Conservation (phyloP, 192 early-diverging fungal genomes). For the Allomyces macrogynus region DNA sequence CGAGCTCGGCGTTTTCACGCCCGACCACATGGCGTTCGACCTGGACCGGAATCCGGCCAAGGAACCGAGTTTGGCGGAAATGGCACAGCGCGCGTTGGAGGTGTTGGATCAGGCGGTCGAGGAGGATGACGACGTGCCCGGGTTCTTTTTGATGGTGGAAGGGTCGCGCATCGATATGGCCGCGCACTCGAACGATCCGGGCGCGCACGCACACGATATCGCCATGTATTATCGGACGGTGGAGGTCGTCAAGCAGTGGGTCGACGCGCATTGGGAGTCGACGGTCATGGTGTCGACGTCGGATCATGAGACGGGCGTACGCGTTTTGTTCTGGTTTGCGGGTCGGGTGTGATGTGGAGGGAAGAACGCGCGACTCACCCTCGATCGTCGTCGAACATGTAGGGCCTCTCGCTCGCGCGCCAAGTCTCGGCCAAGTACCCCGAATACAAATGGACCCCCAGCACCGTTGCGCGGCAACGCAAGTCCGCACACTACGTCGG, state of each 20-base stretch:
- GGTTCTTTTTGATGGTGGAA: slow-evolving; percentile 96
- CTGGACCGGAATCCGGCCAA: slow-evolving; percentile 50
- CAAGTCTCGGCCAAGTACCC: slow-evolving; percentile 55
- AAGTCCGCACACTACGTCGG: slow-evolving; percentile 41
- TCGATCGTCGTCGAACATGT: too few species aligned
- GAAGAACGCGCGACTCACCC: too few species aligned
- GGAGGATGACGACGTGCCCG: slow-evolving; percentile 23
- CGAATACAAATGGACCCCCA: slow-evolving; percentile 71
- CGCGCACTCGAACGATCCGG: slow-evolving; percentile 83
- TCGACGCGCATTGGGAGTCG: slow-evolving; percentile 47
- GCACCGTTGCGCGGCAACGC: slow-evolving; percentile 41
- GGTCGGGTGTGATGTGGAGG: too few species aligned
- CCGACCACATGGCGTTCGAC: slow-evolving; percentile 79
- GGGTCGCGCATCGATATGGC: slow-evolving; percentile 94
- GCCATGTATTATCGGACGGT: slow-evolving; percentile 69
- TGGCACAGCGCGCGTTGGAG: slow-evolving; percentile 62
- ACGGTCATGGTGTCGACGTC: slow-evolving; percentile 76
- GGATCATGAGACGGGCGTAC: slow-evolving; percentile 86
- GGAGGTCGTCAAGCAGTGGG: slow-evolving; percentile 46
- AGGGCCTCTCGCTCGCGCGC: slow-evolving; percentile 58
- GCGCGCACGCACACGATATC: slow-evolving; percentile 79
- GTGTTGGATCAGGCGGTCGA: slow-evolving; percentile 36
- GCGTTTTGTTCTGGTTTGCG: too few species aligned
- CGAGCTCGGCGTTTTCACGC: slow-evolving; percentile 53
- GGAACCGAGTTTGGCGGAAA: slow-evolving; percentile 66